Conservation (phyloP, 306 rosid species). For the Lathyrus aphaca region DNA sequence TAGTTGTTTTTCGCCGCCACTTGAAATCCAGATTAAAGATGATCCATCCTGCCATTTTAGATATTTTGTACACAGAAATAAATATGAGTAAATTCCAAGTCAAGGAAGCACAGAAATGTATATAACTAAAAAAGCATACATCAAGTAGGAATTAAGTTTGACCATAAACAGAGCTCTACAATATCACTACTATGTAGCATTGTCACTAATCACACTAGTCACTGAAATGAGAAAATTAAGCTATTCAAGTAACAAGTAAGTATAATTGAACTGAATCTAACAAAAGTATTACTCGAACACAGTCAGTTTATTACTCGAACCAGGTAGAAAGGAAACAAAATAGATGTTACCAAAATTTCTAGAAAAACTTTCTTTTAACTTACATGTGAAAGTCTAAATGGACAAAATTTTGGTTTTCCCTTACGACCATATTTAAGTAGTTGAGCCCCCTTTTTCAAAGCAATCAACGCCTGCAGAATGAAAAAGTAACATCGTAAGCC, state of each 20-base stretch:
- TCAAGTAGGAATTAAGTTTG: too few species aligned
- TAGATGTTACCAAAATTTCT: conserved; percentile 24
- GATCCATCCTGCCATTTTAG: conserved; percentile 72
- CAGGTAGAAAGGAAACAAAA: not conserved
- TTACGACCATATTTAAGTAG: conserved; percentile 96
- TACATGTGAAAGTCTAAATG: conserved; percentile 86
- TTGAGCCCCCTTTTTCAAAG: conserved; percentile 94
- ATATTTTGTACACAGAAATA: conserved; percentile 34
- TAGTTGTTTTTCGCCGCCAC: conserved; percentile 75
- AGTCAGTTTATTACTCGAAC: conserved; percentile 26
- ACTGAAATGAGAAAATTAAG: too few species aligned
- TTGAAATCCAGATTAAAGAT: conserved; percentile 88
- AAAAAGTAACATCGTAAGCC: conserved; percentile 34
- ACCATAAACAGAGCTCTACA: too few species aligned
- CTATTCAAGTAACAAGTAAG: too few species aligned
- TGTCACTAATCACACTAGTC: too few species aligned
- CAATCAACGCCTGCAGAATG: conserved; percentile 71
- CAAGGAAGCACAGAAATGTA: not conserved
- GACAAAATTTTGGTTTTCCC: conserved; percentile 98
- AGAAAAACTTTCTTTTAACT: conserved; percentile 46
- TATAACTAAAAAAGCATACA: too few species aligned
- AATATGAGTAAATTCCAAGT: conserved; percentile 15
- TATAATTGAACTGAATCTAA: too few species aligned
- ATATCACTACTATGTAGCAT: too few species aligned
- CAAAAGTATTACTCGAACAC: not conserved